A percentile compares a stretch with the other conserved stretches of the same genome.
phyloP scores from a whole-genome alignment of 2,329 filamentous ascomycete genomes.

The Aspergillus hortae region DNA sequence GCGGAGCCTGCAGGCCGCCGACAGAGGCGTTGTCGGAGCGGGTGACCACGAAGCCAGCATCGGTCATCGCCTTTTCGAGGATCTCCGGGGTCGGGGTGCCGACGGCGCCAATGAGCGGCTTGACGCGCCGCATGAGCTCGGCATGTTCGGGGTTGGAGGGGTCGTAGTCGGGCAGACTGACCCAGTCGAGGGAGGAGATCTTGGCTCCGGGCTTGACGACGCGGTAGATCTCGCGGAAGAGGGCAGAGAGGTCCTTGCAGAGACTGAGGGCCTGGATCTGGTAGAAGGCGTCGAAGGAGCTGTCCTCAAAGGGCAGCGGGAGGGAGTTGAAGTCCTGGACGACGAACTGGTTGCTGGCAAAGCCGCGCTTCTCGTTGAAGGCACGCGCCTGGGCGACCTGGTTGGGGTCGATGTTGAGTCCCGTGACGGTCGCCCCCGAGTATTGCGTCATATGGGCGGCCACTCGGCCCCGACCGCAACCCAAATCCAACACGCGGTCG shows the following conservation, averaged over 20 bases:
- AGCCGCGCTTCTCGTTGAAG: constrained; percentile 44
- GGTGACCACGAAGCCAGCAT: constrained; percentile 48
- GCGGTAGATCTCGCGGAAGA: constrained; percentile 50
- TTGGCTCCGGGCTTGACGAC: constrained; percentile 50
- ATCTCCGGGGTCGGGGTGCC: constrained; percentile 51
- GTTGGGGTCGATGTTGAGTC: constrained; percentile 54
- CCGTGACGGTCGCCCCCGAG: constrained; percentile 48
- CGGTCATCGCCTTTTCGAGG: constrained; percentile 45
- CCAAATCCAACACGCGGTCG: constrained; percentile 50
- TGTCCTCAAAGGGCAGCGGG: constrained; percentile 50
- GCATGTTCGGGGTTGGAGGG: constrained; percentile 45
- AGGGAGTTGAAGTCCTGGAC: constrained; percentile 52
- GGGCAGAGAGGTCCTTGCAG: constrained; percentile 46
- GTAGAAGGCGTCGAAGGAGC: constrained; percentile 52
- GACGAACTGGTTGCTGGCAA: constrained; percentile 46
- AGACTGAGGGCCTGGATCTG: constrained; percentile 57
- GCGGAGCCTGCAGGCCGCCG: constrained; percentile 49
- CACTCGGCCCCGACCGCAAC: constrained; percentile 53
- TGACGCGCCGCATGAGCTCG: constrained; percentile 53
- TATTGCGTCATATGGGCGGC: constrained; percentile 53
- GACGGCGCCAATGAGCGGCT: constrained; percentile 54
- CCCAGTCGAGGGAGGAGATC: constrained; percentile 53
- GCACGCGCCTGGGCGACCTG: constrained; percentile 47
- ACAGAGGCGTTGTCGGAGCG: constrained; percentile 52
- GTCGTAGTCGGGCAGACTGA: constrained; percentile 51